These are phyloP conservation scores for Porphyrellus cyaneotinctus DNA, from an alignment of 768 basidiomycete species.

Conservation along the genomic window DNA sequence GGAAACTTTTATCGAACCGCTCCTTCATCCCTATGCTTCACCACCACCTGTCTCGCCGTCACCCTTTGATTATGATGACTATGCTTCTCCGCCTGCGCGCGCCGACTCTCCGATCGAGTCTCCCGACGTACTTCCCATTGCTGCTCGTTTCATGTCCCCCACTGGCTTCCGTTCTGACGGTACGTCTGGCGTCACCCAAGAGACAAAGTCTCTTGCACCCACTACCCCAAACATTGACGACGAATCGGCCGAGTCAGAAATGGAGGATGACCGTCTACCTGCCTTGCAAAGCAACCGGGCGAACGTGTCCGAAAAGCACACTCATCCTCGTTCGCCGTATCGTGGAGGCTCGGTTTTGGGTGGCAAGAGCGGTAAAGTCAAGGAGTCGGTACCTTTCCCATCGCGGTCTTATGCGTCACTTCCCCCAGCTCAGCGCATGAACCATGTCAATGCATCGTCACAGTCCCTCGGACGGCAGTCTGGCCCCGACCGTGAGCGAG, in stretches of 20 bases:
- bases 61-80: conserved; percentile 68
- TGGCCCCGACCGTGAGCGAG: conserved; percentile 41
- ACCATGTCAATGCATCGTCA: conserved; percentile 56
- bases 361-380: conserved; percentile 37
- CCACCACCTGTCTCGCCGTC: conserved; percentile 41
- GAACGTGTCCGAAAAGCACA: conserved; percentile 45
- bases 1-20: conserved; percentile 86
- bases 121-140: conserved; percentile 76
- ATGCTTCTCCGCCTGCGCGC: conserved; percentile 34
- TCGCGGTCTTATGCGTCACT: conserved; percentile 77
- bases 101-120: conserved; percentile 68
- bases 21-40: conserved; percentile 74
- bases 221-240: conserved; percentile 62
- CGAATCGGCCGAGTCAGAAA: conserved; percentile 71
- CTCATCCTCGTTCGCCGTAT: conserved; percentile 77
- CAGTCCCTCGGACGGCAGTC: conserved; percentile 75
- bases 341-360: conserved; percentile 44
- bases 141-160: conserved; percentile 86
- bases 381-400: conserved; percentile 65
- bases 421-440: conserved; percentile 53
- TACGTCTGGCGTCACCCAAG: conserved; percentile 36
- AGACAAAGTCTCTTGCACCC: conserved; percentile 46
- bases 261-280: conserved; percentile 52
- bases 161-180: conserved; percentile 45
- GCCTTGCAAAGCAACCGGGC: conserved; percentile 19